A percentile compares a stretch with the other conserved stretches of the same genome.
Evolutionary conservation across 176 grass and related monocot genomes (phyloP).

Genomic region (Oryza punctata): DNA sequence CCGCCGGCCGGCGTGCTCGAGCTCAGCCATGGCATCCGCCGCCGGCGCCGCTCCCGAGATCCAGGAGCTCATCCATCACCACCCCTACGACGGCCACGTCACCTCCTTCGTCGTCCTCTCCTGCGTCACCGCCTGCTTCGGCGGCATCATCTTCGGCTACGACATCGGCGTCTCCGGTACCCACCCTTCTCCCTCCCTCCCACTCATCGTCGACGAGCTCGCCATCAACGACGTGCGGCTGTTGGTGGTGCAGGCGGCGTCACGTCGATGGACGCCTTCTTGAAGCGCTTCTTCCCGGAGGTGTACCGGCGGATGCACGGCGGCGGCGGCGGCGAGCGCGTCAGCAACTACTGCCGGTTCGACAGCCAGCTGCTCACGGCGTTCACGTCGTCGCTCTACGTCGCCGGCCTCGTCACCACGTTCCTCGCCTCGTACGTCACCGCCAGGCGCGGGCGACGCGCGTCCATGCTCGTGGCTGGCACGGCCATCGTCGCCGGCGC

Average conservation of each 20-base stretch:
- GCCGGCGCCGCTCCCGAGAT: neutral
- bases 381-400: slow-evolving; percentile 71
- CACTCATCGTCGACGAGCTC: neutral
- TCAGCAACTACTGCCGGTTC: slow-evolving; percentile 77
- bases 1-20: too few species aligned
- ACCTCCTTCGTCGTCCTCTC: slow-evolving; percentile 55
- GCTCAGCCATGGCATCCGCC: too few species aligned
- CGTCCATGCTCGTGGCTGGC: slow-evolving; percentile 50
- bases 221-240: neutral
- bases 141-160: slow-evolving; percentile 60
- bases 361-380: slow-evolving; percentile 63
- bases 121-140: slow-evolving; percentile 58
- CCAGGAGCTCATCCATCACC: neutral
- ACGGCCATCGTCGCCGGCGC: slow-evolving; percentile 38
- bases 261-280: slow-evolving; percentile 58
- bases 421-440: slow-evolving; percentile 50
- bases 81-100: slow-evolving; percentile 29
- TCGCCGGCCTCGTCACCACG: slow-evolving; percentile 50
- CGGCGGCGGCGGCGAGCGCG: slow-evolving; percentile 26
- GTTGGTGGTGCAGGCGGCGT: slow-evolving; percentile 35
- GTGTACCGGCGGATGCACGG: slow-evolving; percentile 48
- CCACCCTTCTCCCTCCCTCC: neutral
- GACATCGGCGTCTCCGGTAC: slow-evolving; percentile 59
- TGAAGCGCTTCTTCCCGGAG: slow-evolving; percentile 53
- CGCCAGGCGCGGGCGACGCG: slow-evolving; percentile 28